These are phyloP conservation scores for Scolecobasidium constrictum DNA, from an alignment of 2,329 filamentous ascomycete species.

Conservation along the genomic window DNA sequence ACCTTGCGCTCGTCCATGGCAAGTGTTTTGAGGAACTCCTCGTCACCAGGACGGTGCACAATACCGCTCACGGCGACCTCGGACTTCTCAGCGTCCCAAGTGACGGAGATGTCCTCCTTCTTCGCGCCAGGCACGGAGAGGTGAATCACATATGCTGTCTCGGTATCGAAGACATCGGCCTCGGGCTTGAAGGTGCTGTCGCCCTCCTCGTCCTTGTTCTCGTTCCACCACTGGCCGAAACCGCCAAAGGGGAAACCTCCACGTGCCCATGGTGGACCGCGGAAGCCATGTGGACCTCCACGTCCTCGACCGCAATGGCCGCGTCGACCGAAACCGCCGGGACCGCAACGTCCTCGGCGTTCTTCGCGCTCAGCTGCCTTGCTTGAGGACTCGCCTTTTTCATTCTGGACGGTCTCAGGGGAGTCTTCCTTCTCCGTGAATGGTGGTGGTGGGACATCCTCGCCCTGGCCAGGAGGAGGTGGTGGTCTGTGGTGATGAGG, in stretches of 20 bases:
- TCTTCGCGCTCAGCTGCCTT: neutral
- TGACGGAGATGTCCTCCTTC: conserved; percentile 67
- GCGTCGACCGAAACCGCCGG: conserved; percentile 10
- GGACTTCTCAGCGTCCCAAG: conserved; percentile 61
- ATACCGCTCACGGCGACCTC: conserved; percentile 60
- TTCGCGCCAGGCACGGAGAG: conserved; percentile 64
- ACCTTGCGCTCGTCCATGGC: conserved; percentile 56
- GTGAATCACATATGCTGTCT: conserved; percentile 53
- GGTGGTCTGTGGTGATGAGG: conserved; percentile 17
- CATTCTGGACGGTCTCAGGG: conserved; percentile 4
- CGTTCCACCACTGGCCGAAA: conserved; percentile 17
- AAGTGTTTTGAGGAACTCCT: conserved; percentile 56
- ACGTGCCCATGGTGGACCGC: conserved; percentile 9
- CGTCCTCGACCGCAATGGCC: conserved; percentile 2
- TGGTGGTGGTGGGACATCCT: conserved; percentile 8
- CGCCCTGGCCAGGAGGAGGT: conserved; percentile 13
- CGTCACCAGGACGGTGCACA: conserved; percentile 57
- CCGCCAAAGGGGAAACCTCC: conserved; percentile 10
- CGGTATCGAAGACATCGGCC: conserved; percentile 65
- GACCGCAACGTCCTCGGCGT: conserved; percentile 15
- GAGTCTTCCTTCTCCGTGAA: conserved; percentile 6
- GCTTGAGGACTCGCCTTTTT: conserved; percentile 7
- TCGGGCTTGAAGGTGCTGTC: conserved; percentile 44
- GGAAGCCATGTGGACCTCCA: conserved; percentile 10
- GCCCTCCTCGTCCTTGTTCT: conserved; percentile 13